Base-by-base conservation (phyloP, 2,329 filamentous ascomycete genomes). In the Fusarium circinatum region DNA sequence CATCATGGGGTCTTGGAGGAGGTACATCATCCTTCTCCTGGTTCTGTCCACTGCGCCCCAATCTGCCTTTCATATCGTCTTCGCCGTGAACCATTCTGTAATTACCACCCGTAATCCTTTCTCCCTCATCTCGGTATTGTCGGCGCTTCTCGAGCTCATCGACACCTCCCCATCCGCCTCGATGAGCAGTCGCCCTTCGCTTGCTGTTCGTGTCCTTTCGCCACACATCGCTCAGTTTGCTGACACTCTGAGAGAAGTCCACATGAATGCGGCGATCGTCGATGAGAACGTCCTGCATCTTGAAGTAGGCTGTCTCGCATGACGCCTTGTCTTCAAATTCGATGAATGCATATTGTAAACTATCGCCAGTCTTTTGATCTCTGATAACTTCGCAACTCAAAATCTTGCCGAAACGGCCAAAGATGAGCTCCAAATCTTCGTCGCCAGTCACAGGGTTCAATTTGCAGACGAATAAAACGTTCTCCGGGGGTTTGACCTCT, bases 251-350 rank as follows among this genome's bases (percentile, higher is more conserved):
- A 17, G 95, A 98, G 83, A 99, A 99, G 84, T 99, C 96, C 63
- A 99, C 96, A 80, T 99, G 96, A 73, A 99, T 99, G 47, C 96
- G 92, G 74, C 98, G 94, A 78, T 99, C 96, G 79, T 99, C 96
- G 74, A 99, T 98, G 62, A 99, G 85, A 4, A 98, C 96, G 5
- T 93, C 94, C 82, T 99, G 95, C 96, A 99, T 99, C 84, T 99
- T 99, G 85, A 97, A 96, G 80, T 98, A 99, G 6, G 96, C 96
- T 59, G 94, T 91, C 83, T 99, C 96, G 81, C 96, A 98, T 60
- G 96, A 93, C 75, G 92, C 90, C 83, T 98, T 96, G 62, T 97
- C 93, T 66, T 96, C 94, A 78, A 96, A 99, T 81, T 99, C 96
- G 79, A 99, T 97, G 77, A 99, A 99, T 3, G 96, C 95, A 80